Evolutionary conservation across 2,329 filamentous ascomycete species (phyloP).

Genomic region (Podosphaera fusca): DNA sequence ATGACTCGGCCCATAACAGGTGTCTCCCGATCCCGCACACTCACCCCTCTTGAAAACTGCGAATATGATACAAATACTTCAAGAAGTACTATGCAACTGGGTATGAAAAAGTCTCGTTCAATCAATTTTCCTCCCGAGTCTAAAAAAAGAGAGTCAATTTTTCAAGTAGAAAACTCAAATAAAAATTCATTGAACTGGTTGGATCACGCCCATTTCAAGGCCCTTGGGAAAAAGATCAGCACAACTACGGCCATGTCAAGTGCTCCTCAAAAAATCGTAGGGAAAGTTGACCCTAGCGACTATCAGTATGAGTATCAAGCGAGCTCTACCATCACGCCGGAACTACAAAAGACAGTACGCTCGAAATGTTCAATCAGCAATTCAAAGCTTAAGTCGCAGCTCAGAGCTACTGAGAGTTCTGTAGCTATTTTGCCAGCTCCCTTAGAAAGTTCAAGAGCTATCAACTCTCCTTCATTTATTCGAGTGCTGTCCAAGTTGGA

Average conservation of each 20-base stretch:
- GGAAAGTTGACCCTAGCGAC: no score
- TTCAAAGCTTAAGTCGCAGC: no score
- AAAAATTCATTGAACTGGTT: no score
- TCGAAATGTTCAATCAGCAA: slow-evolving; percentile 9
- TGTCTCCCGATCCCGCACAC: slow-evolving; percentile 19
- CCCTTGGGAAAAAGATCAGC: no score
- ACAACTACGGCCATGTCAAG: no score
- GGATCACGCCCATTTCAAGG: no score
- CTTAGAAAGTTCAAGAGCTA: slow-evolving; percentile 1
- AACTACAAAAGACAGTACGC: slow-evolving; percentile 3
- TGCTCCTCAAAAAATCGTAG: no score
- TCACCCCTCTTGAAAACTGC: slow-evolving; percentile 18
- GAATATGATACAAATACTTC: slow-evolving; percentile 12
- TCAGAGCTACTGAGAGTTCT: no score
- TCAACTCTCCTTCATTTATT: slow-evolving; percentile 16
- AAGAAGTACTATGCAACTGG: slow-evolving; percentile 23
- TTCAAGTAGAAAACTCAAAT: slow-evolving; percentile 11
- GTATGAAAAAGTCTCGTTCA: slow-evolving; percentile 22
- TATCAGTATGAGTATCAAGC: slow-evolving; percentile 6
- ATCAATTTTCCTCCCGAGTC: slow-evolving; percentile 1
- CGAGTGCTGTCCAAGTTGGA: slow-evolving; percentile 13
- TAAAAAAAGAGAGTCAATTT: slow-evolving; percentile 8
- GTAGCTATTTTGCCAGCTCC: no score
- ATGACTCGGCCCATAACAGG: slow-evolving; percentile 22
- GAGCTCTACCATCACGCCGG: slow-evolving; percentile 5